These are phyloP conservation scores for Botryosphaeria dothidea DNA, from an alignment of 2,329 filamentous ascomycete genomes.

Conservation along the genomic window DNA sequence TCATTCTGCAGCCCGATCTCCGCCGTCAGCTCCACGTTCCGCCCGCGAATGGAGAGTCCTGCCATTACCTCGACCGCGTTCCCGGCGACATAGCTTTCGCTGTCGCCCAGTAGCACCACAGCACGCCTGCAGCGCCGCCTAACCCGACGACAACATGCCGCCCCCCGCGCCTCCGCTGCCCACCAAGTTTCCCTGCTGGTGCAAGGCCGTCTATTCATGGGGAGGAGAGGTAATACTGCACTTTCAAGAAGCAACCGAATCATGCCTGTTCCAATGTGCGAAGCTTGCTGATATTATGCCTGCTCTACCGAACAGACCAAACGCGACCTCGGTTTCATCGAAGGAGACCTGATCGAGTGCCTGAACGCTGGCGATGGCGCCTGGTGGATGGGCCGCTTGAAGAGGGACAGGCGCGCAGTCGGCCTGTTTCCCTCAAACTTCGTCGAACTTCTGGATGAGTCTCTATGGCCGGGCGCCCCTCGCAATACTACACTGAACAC, in stretches of 20 bases:
- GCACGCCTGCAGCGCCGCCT: neutral
- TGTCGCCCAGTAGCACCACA: neutral
- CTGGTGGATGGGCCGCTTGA: constrained; percentile 96
- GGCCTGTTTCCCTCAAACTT: constrained; percentile 98
- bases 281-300: constrained; percentile 25
- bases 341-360: constrained; percentile 97
- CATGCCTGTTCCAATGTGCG: constrained; percentile 15
- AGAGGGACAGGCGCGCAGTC: constrained; percentile 84
- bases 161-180: constrained; percentile 59
- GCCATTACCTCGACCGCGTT: neutral
- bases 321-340: constrained; percentile 92
- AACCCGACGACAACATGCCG: constrained; percentile 40
- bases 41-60: constrained; percentile 6
- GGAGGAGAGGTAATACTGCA: constrained; percentile 65
- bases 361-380: constrained; percentile 95
- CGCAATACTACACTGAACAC: constrained; percentile 54
- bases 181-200: constrained; percentile 85
- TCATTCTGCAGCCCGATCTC: neutral
- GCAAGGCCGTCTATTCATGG: constrained; percentile 88
- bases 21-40: neutral
- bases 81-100: constrained; percentile 6
- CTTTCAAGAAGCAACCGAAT: neutral
- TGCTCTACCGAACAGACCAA: constrained; percentile 60
- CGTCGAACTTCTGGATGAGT: constrained; percentile 82
- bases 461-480: constrained; percentile 73